phyloP scores from a whole-genome alignment of 2,329 filamentous ascomycete species.

The Aspergillus clavatus region DNA sequence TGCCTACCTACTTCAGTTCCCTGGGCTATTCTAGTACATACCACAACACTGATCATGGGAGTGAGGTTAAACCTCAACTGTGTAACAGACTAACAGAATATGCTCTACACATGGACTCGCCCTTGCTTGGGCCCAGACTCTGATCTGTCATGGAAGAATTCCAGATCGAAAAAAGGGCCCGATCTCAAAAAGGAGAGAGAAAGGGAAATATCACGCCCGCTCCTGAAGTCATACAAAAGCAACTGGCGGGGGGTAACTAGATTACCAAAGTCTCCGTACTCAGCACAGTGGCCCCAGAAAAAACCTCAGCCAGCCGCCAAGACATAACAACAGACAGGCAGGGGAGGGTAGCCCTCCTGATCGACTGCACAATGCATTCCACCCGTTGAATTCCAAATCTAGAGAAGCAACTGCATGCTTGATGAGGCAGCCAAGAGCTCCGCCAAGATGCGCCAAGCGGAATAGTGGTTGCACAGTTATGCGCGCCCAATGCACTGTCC shows the following conservation, averaged over 20 bases:
- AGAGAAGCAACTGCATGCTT: conserved; percentile 8
- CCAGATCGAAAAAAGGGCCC: neutral
- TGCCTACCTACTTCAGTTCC: too few species aligned
- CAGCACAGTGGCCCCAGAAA: too few species aligned
- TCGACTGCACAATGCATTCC: conserved; percentile 4
- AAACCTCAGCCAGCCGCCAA: too few species aligned
- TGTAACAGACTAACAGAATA: neutral
- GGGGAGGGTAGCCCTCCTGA: conserved; percentile 10
- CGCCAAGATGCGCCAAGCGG: conserved; percentile 20
- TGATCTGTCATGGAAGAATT: neutral
- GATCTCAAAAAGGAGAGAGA: neutral
- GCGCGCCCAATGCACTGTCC: too few species aligned
- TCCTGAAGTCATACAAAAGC: too few species aligned
- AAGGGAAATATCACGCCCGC: too few species aligned
- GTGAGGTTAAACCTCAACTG: neutral
- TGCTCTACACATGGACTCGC: conserved; percentile 6
- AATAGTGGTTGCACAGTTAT: conserved; percentile 4
- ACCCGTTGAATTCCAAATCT: neutral
- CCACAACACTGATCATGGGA: too few species aligned
- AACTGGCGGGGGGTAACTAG: too few species aligned
- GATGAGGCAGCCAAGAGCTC: conserved; percentile 17
- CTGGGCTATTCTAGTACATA: conserved; percentile 1
- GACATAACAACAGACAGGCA: too few species aligned
- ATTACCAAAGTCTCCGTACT: too few species aligned
- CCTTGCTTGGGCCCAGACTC: conserved; percentile 6